Base-by-base conservation (phyloP, 495 filamentous ascomycete species). In the Articulospora tetracladia region DNA sequence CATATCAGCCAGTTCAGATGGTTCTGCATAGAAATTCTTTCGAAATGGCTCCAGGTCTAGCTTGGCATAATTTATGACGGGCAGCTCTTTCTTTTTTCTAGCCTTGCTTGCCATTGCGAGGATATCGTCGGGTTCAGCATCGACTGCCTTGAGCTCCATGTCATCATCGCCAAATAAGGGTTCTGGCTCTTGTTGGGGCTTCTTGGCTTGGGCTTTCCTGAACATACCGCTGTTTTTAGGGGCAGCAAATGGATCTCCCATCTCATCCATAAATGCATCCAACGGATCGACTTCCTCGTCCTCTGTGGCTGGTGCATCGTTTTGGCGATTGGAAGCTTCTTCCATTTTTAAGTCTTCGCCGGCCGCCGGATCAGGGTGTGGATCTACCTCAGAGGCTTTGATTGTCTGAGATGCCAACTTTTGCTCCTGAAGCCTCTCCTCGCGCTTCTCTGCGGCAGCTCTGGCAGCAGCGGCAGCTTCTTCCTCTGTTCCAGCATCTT, bases 71-170 rank as follows among this genome's bases (percentile, higher is more conserved):
- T 98, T 85, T 36, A 96, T 81, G 0, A 77, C 79, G 7, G 93
- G 93, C 13, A 98, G 86, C 61, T 99, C 94, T 71, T 97, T 96
- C 79, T 96, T 98, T 80, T 97, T 98, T 69, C 90, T 90, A 58
- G 78, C 72, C 69, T 96, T 97, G 47, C 82, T 90, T 17, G 91
- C 86, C 75, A 95, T 88, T 36, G 91, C 88, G 24, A 97, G 81
- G 64, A 97, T 90, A 67, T 93, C 86, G 55, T 95, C 88, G 20
- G 91, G 84, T 66, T 89, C 86, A 32, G 83, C 79, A 44, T 88
- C 88, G 17, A 91, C 79, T 1, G 90, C 86, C 24, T 87, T 85
- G 58, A 90, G 81, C 54, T 88, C 86, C 28, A 85, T 85, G 50
- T 94, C 90, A 41, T 95, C 86, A 53, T 91, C 88, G 57, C 93